Evolutionary conservation across 495 filamentous ascomycete species (phyloP).

Genomic region (Staphylotrichum longicolle): DNA sequence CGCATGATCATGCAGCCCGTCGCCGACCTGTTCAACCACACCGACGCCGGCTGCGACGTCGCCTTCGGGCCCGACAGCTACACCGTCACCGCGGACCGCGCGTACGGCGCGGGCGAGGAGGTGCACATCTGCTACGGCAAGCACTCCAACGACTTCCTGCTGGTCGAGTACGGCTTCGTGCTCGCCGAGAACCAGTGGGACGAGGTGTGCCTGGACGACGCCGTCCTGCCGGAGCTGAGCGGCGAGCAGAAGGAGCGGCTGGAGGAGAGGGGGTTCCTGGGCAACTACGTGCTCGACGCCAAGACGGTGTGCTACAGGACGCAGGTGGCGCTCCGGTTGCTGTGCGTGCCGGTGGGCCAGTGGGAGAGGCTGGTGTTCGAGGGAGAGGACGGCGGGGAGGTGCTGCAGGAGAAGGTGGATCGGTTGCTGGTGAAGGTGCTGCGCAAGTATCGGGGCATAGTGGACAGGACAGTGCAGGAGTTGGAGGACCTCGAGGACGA

Average conservation of each 20-base stretch:
- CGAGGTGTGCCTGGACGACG: slow-evolving; percentile 64
- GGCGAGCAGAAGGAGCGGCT: slow-evolving; percentile 49
- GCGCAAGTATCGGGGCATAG: slow-evolving; percentile 22
- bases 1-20: slow-evolving; percentile 80
- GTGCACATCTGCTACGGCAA: slow-evolving; percentile 76
- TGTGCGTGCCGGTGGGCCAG: slow-evolving; percentile 35
- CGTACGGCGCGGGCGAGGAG: slow-evolving; percentile 66
- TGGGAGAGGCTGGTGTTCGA: slow-evolving; percentile 43
- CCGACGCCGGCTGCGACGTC: slow-evolving; percentile 62
- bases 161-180: slow-evolving; percentile 82
- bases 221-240: slow-evolving; percentile 56
- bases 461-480: slow-evolving; percentile 19
- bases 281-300: slow-evolving; percentile 63
- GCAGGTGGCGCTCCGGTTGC: slow-evolving; percentile 61
- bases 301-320: slow-evolving; percentile 68
- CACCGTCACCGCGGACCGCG: slow-evolving; percentile 53
- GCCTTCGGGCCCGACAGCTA: slow-evolving; percentile 58
- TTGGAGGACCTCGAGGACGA: slow-evolving; percentile 20
- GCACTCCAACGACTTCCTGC: slow-evolving; percentile 77
- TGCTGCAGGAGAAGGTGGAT: slow-evolving; percentile 33
- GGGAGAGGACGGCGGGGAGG: slow-evolving; percentile 39
- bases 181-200: slow-evolving; percentile 67
- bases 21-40: slow-evolving; percentile 81
- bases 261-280: slow-evolving; percentile 60
- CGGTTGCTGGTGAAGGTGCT: slow-evolving; percentile 28